A percentile compares a stretch with the other conserved stretches of the same genome.
Conservation (phyloP, 805 yeast genomes). For the Candida ipomoeae region DNA sequence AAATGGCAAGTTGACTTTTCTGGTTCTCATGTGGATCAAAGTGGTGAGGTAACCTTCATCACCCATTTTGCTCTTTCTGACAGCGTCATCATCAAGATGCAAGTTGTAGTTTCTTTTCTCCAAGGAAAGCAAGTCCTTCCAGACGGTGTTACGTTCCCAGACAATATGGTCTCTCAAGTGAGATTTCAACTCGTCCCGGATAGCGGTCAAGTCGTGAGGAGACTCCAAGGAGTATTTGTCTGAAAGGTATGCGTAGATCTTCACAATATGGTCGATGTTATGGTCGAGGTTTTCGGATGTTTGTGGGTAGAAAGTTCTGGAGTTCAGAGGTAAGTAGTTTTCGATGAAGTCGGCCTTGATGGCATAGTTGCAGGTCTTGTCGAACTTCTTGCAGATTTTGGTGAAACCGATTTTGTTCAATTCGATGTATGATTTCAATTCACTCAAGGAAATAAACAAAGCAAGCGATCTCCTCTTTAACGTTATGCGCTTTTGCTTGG, state of each 20-base stretch:
- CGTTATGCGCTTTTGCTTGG: slow-evolving; percentile 47
- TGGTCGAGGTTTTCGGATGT: slow-evolving; percentile 37
- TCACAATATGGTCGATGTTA: slow-evolving; percentile 50
- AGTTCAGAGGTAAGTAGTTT: slow-evolving; percentile 39
- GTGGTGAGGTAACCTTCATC: slow-evolving; percentile 14
- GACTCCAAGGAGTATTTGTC: slow-evolving; percentile 45
- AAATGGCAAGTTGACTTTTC: slow-evolving; percentile 30
- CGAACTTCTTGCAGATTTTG: slow-evolving; percentile 88
- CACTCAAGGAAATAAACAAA: slow-evolving; percentile 71
- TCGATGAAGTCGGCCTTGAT: slow-evolving; percentile 57
- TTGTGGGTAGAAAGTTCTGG: slow-evolving; percentile 52
- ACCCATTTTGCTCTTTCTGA: slow-evolving; percentile 17
- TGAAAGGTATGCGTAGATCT: slow-evolving; percentile 48
- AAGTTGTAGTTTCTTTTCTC: slow-evolving; percentile 19
- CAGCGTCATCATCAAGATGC: slow-evolving; percentile 18
- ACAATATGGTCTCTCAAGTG: slow-evolving; percentile 86
- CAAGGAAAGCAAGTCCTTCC: slow-evolving; percentile 93
- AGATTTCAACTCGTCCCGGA: slow-evolving; percentile 45
- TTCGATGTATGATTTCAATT: slow-evolving; percentile 77
- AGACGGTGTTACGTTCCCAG: slow-evolving; percentile 96
- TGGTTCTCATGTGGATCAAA: slow-evolving; percentile 17
- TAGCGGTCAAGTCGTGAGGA: slow-evolving; percentile 38
- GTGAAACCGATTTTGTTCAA: slow-evolving; percentile 85
- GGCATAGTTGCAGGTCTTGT: slow-evolving; percentile 67
- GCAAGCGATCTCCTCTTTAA: slow-evolving; percentile 63